Base-by-base conservation (phyloP, 371 early-diverging fungal species). In the Syncephalastrum racemosum region DNA sequence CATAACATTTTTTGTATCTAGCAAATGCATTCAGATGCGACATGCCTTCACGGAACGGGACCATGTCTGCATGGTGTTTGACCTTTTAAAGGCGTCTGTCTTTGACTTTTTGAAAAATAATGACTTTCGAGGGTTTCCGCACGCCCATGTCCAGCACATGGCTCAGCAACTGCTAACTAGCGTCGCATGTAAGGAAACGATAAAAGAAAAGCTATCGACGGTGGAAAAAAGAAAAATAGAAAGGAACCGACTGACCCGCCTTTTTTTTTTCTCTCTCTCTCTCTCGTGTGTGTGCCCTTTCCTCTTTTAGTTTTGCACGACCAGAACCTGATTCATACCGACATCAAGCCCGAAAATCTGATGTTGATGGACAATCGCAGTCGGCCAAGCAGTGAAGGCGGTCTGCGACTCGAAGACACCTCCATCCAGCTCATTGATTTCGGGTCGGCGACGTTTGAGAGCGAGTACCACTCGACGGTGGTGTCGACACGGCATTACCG, bases 11-110 rank as follows among this genome's bases (percentile, higher is more conserved):
- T 25, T 18, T 47, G 15, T 54, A 19, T 48, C 10, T 64, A 84
- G 84, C 53, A 77, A 81, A 75, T 84, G 84, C 73, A 92, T 94
- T 59, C 92, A 90, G 47, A 68, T 96, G 42, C 66, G 85, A 46
- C 84, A 88, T 57, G 80, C 75, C 54, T 95, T 97, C 70, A 93
- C 93, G 59, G 86, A 85, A 70, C 81, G 88, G 43, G 91, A 91
- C 66, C 98, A 98, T 73, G 89, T 93, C 2, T 98, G 98, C 74
- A 95, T 98, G 95, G 95, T 96, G 45, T 98, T 98, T 77, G 95
- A 93, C 56, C 79, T 97, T 23, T 75, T 95, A 14, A 86, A 90
- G 6, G 88, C 88, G 22, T 89, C 89, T 53, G 83, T 97, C 8
- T 98, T 92, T 80, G 98, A 98, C 65, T 98, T 91, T 71, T 69